phyloP scores from a whole-genome alignment of 805 yeast genomes.

The Candida coquimbonensis region DNA sequence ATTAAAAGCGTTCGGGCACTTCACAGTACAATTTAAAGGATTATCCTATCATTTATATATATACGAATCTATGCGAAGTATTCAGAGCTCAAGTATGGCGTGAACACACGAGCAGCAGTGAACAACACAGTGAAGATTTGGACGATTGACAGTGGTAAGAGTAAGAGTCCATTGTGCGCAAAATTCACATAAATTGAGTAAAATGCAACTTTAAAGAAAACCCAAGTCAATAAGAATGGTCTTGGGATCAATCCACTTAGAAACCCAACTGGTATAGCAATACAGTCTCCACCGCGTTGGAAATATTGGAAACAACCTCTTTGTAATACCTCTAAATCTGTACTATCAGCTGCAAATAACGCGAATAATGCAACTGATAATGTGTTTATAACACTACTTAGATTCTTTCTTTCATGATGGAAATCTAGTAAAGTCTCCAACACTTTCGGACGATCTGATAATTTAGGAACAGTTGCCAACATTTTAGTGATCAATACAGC shows the following conservation, averaged over 20 bases:
- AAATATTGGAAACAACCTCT: slow-evolving; percentile 86
- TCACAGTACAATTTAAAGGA: not conserved
- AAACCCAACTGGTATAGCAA: slow-evolving; percentile 72
- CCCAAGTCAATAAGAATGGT: slow-evolving; percentile 70
- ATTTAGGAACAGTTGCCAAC: slow-evolving; percentile 45
- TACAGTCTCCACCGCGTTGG: slow-evolving; percentile 74
- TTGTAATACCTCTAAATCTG: slow-evolving; percentile 63
- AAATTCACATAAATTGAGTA: slow-evolving; percentile 72
- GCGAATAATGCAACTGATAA: slow-evolving; percentile 86
- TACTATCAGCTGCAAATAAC: slow-evolving; percentile 79
- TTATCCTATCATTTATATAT: not conserved
- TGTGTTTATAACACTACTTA: slow-evolving; percentile 82
- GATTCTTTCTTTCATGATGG: slow-evolving; percentile 69
- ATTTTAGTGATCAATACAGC: slow-evolving; percentile 61
- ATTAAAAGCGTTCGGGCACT: slow-evolving; percentile 1
- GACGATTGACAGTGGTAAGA: slow-evolving; percentile 62
- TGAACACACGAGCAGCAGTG: slow-evolving; percentile 71
- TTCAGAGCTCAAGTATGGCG: slow-evolving; percentile 55
- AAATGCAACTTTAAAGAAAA: slow-evolving; percentile 86
- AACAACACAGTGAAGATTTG: slow-evolving; percentile 62
- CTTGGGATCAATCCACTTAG: slow-evolving; percentile 75
- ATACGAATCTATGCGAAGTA: slow-evolving; percentile 5
- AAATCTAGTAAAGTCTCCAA: slow-evolving; percentile 53
- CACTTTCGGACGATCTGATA: slow-evolving; percentile 53
- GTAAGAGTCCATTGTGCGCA: slow-evolving; percentile 51